A percentile compares a stretch with the other conserved stretches of the same genome.
Evolutionary conservation across 352 stramenopile species (phyloP).

Genomic region (Phytopythium cucurbitacearum): DNA sequence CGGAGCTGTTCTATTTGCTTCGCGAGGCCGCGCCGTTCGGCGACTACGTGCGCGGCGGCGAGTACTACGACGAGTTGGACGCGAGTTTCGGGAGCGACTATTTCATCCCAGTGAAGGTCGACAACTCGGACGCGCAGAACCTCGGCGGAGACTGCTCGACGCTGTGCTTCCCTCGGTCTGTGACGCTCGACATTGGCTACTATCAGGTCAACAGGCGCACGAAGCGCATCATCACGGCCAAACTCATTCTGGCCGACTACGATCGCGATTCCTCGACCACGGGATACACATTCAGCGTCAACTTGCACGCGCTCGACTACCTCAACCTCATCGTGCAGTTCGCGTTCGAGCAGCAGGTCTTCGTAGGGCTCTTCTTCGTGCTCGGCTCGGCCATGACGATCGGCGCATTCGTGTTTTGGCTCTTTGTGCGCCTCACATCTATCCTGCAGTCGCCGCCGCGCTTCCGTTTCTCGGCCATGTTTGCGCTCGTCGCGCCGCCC

Average conservation of each 20-base stretch:
- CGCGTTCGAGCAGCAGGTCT: conserved; percentile 92
- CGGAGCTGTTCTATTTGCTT: conserved; percentile 90
- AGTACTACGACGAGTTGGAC: conserved; percentile 66
- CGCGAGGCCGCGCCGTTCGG: conserved; percentile 88
- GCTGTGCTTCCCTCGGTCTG: conserved; percentile 89
- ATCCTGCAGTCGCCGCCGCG: conserved; percentile 88
- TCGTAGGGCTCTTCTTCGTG: conserved; percentile 91
- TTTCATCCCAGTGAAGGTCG: conserved; percentile 93
- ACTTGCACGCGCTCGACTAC: conserved; percentile 93
- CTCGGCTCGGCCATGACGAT: conserved; percentile 86
- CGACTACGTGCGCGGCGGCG: conserved; percentile 80
- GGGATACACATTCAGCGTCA: conserved; percentile 90
- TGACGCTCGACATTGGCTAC: conserved; percentile 93
- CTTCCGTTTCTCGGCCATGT: conserved; percentile 91
- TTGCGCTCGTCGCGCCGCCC: conserved; percentile 89
- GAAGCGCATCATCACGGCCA: conserved; percentile 92
- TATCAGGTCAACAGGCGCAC: conserved; percentile 89
- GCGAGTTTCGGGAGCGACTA: conserved; percentile 74
- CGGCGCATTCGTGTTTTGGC: conserved; percentile 86
- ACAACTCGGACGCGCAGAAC: conserved; percentile 71
- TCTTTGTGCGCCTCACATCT: conserved; percentile 88
- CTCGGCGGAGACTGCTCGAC: conserved; percentile 87
- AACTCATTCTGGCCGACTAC: conserved; percentile 91
- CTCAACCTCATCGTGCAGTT: conserved; percentile 96
- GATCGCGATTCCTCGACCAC: conserved; percentile 86